phyloP scores from a whole-genome alignment of 2,329 filamentous ascomycete species.

The Cladosporium velox region DNA sequence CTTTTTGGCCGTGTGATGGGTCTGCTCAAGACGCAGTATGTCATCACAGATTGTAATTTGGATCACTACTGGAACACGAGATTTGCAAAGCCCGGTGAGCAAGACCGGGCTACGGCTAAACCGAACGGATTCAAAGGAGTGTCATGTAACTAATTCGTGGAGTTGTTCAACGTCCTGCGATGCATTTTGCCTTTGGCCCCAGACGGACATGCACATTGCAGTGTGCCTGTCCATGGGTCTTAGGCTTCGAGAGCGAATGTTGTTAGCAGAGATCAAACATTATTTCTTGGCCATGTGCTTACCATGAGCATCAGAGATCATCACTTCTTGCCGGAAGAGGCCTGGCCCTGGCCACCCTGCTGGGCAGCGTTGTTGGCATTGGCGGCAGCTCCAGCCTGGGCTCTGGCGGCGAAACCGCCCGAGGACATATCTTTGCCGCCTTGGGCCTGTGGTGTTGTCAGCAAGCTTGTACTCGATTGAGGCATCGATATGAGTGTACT shows the following conservation, averaged over 20 bases:
- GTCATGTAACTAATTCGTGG: neutral
- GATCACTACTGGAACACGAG: neutral
- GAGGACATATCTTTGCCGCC: neutral
- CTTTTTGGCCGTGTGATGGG: neutral
- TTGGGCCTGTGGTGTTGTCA: neutral
- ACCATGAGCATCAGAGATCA: neutral
- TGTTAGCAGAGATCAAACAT: neutral
- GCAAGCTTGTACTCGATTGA: neutral
- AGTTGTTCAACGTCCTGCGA: neutral
- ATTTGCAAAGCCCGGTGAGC: neutral
- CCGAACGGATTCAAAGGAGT: neutral
- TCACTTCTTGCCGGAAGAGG: neutral
- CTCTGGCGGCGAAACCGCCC: neutral
- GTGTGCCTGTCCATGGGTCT: neutral
- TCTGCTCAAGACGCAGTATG: neutral
- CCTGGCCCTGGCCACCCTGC: neutral
- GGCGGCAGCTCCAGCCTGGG: neutral
- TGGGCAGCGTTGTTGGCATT: slow-evolving; percentile 9
- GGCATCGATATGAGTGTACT: neutral
- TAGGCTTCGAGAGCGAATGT: neutral
- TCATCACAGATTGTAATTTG: neutral
- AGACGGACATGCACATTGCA: neutral
- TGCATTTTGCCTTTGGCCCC: neutral
- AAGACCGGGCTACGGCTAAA: neutral
- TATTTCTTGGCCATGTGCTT: neutral